Evolutionary conservation across 2,329 filamentous ascomycete species (phyloP).

Genomic region (Madurella fahalii): DNA sequence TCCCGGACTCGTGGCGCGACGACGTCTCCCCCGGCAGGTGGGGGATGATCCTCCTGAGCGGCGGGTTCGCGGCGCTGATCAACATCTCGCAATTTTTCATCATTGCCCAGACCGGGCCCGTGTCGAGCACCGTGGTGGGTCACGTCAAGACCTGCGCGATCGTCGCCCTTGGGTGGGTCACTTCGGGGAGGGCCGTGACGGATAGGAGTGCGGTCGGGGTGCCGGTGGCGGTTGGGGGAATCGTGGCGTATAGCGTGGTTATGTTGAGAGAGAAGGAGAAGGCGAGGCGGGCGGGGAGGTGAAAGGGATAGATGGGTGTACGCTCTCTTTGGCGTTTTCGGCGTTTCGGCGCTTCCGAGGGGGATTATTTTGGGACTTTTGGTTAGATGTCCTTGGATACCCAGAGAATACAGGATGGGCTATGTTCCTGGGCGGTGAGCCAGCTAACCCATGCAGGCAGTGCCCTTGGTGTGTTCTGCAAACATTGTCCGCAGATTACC

Average conservation of each 20-base stretch:
- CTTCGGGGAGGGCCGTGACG: slow-evolving; percentile 50
- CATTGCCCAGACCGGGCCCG: slow-evolving; percentile 57
- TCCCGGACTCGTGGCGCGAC: slow-evolving; percentile 45
- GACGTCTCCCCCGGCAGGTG: slow-evolving; percentile 41
- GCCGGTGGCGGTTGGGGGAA: slow-evolving; percentile 52
- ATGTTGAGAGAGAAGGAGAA: slow-evolving; percentile 29
- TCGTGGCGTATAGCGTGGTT: slow-evolving; percentile 45
- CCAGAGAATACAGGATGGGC: too few species aligned
- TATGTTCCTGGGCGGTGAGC: too few species aligned
- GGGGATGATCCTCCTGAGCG: slow-evolving; percentile 58
- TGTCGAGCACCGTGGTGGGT: slow-evolving; percentile 62
- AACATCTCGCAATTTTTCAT: slow-evolving; percentile 63
- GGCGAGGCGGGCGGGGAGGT: slow-evolving; percentile 3
- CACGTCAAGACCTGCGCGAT: slow-evolving; percentile 64
- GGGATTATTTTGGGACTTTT: too few species aligned
- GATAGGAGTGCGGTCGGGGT: slow-evolving; percentile 55
- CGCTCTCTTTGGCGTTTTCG: too few species aligned
- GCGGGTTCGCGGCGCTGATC: slow-evolving; percentile 59
- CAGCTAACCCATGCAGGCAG: too few species aligned
- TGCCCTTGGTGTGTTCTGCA: too few species aligned
- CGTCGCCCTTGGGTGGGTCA: slow-evolving; percentile 59
- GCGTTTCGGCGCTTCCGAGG: too few species aligned
- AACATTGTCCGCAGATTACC: too few species aligned
- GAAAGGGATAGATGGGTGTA: not conserved
- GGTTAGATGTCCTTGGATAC: too few species aligned